Evolutionary conservation across 257 asterid genomes (phyloP).

Genomic region (Gentiana macrophylla): DNA sequence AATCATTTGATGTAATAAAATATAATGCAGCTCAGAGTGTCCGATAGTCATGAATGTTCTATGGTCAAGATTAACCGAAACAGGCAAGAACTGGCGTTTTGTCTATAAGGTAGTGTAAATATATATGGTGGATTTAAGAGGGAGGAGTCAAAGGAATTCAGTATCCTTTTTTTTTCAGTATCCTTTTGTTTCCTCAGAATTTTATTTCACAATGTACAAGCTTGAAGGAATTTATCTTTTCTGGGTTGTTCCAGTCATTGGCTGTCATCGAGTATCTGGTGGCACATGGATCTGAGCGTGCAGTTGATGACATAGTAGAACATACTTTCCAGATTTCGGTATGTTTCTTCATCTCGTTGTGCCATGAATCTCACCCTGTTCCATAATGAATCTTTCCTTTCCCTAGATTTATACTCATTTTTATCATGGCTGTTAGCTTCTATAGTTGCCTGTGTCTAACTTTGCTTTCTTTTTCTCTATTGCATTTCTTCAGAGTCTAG

Average conservation of each 20-base stretch:
- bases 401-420: background rate
- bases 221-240: conserved; percentile 11
- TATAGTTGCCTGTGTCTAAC: conserved; percentile 11
- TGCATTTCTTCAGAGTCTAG: conserved; percentile 48
- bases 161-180: background rate
- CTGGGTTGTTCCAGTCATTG: conserved; percentile 42
- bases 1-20: conserved; percentile 24
- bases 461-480: conserved; percentile 10
- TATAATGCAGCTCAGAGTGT: conserved; percentile 69
- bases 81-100: conserved; percentile 80
- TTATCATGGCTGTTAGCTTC: background rate
- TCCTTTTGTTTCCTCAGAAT: background rate
- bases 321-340: conserved; percentile 92
- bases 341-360: conserved; percentile 24
- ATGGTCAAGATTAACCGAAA: conserved; percentile 80
- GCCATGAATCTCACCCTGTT: conserved; percentile 3
- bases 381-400: conserved; percentile 7
- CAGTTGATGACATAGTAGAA: conserved; percentile 88
- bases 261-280: conserved; percentile 95
- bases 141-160: too few relatives aligned
- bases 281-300: conserved; percentile 94
- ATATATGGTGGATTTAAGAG: background rate
- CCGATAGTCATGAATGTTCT: conserved; percentile 85
- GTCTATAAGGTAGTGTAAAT: conserved; percentile 62
- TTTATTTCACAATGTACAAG: too few relatives aligned